Evolutionary conservation across 345 rosid genomes (phyloP), one percentile per base, ranked within the genome.

Genomic region (Populus ilicifolia): DNA sequence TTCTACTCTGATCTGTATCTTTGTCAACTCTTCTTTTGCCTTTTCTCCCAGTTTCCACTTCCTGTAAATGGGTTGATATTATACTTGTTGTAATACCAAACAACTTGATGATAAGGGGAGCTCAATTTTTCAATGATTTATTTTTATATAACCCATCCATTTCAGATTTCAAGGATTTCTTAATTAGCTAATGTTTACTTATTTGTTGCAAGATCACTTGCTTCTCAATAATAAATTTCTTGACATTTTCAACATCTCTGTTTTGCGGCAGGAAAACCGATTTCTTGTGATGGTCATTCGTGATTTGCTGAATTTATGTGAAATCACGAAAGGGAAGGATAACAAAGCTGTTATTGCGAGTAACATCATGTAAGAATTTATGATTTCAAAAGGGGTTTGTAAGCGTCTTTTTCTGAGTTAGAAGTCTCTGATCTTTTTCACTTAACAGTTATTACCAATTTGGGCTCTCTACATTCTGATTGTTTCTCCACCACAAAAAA

Each of bases 271-370:
- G 99, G 99, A 96, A 87, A 96, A 96, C 86, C 89, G 98, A 79
- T 96, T 96, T 84, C 88, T 96, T 81, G 99, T 96, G 82, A 91
- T 92, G 98, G 98, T 96, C 74, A 96, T 96, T 74, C 97, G 98
- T 48, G 98, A 96, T 85, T 85, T 96, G 69, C 84, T 96, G 80
- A 96, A 94, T 87, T 85, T 96, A 77, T 96, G 99, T 86, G 99
- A 96, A 84, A 92, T 96, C 77, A 96, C 94, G 8, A 96, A 92
- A 73, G 99, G 98, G 65, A 96, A 96, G 82, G 99, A 96, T 83
- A 96, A 96, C 84, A 96, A 94, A 88, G 98, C 98, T 61, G 98
- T 96, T 76, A 96, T 96, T 82, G 98, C 98, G 18, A 96, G 99
- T 85, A 96, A 96, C 79, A 96, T 96, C 67, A 96, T 96, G 99